phyloP scores from a whole-genome alignment of 2,329 filamentous ascomycete species.

The Epichloe sylvatica region DNA sequence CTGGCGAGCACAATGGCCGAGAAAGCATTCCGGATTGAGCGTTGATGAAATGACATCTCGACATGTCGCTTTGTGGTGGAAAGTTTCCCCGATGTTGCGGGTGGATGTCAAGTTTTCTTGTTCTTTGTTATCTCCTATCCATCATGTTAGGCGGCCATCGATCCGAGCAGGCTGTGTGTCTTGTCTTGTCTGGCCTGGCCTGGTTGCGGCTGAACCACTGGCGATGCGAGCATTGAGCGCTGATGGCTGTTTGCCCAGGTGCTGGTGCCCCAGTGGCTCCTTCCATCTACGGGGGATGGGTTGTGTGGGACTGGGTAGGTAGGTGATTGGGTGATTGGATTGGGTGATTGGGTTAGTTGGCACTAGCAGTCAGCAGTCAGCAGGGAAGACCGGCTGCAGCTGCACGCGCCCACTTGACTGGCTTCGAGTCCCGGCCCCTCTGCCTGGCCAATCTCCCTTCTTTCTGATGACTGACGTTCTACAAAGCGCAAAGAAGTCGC shows the following conservation, averaged over 20 bases:
- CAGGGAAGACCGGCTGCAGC: too few species aligned
- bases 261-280: neutral
- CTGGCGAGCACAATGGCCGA: constrained; percentile 4
- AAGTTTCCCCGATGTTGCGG: neutral
- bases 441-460: too few species aligned
- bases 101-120: neutral
- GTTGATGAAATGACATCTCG: neutral
- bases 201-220: too few species aligned
- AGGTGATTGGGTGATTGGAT: too few species aligned
- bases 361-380: too few species aligned
- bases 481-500: neutral
- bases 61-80: constrained; percentile 1
- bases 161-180: neutral
- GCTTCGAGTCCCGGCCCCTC: too few species aligned
- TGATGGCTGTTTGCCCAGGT: too few species aligned
- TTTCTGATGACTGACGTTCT: neutral
- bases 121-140: neutral
- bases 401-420: too few species aligned
- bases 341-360: too few species aligned
- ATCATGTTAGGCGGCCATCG: neutral
- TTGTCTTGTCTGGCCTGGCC: too few species aligned
- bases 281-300: neutral
- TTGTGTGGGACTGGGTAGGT: too few species aligned
- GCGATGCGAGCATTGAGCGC: too few species aligned
- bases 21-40: neutral